Conservation (phyloP, 108 stramenopile genomes). For the Parietichytrium sp. region DNA sequence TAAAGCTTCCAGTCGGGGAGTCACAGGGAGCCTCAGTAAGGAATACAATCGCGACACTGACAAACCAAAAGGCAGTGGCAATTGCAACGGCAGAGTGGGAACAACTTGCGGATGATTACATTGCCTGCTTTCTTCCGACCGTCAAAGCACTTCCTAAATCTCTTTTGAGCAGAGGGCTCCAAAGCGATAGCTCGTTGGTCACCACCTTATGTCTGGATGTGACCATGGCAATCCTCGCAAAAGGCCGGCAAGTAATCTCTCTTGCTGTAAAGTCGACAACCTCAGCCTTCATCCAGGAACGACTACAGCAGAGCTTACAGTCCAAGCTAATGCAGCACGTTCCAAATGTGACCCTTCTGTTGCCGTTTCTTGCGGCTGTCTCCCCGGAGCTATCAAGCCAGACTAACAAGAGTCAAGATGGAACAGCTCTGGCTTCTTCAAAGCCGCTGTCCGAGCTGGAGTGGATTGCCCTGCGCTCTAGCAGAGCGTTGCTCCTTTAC, state of each 20-base stretch:
- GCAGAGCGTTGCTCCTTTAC: too few relatives aligned
- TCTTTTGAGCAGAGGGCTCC: background rate
- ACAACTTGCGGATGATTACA: background rate
- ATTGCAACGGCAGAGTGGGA: background rate
- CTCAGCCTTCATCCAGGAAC: background rate
- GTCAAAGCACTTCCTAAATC: background rate
- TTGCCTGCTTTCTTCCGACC: background rate
- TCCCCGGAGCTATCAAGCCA: too few relatives aligned
- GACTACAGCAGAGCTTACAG: background rate
- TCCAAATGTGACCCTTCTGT: background rate
- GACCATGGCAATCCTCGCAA: too few relatives aligned
- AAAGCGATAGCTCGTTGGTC: background rate
- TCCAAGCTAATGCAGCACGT: conserved; percentile 23
- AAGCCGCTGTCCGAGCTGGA: too few relatives aligned
- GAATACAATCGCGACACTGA: too few relatives aligned
- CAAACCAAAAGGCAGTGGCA: background rate
- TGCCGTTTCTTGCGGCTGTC: too few relatives aligned
- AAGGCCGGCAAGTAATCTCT: too few relatives aligned
- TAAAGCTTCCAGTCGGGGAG: too few relatives aligned
- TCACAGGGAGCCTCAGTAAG: too few relatives aligned
- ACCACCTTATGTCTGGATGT: background rate
- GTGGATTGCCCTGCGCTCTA: too few relatives aligned
- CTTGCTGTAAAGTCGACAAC: background rate
- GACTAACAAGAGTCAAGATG: too few relatives aligned
- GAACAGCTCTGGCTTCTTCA: too few relatives aligned